Percentiles rank a stretch among this genome's conserved stretches.
phyloP scores from a whole-genome alignment of 257 asterid species.

The Asclepias syriaca region DNA sequence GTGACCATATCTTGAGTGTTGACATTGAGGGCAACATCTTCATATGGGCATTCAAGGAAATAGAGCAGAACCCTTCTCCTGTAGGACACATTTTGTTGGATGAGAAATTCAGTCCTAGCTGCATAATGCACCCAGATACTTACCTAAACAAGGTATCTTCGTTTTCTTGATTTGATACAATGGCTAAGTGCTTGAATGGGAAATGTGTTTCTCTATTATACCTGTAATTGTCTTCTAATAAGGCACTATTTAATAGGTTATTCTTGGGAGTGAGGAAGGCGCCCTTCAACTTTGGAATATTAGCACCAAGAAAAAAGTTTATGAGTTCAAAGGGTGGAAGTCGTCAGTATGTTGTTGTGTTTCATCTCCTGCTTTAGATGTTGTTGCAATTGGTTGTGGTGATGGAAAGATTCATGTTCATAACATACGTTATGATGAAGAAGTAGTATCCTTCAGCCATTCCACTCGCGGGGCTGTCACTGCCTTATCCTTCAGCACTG shows the following conservation, averaged over 20 bases:
- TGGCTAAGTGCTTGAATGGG: background rate
- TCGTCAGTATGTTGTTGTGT: slow-evolving; percentile 72
- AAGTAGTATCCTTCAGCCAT: slow-evolving; percentile 64
- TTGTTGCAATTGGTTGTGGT: slow-evolving; percentile 78
- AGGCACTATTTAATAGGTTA: slow-evolving; percentile 42
- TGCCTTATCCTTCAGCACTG: slow-evolving; percentile 83
- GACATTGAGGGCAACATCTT: slow-evolving; percentile 71
- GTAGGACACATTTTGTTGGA: slow-evolving; percentile 61
- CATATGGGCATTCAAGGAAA: slow-evolving; percentile 84
- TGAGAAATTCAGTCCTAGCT: slow-evolving; percentile 66
- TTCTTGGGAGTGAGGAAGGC: slow-evolving; percentile 83
- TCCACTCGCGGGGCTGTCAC: slow-evolving; percentile 81
- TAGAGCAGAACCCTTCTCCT: slow-evolving; percentile 48
- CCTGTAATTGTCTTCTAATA: slow-evolving; percentile 16
- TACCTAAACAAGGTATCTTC: slow-evolving; percentile 76
- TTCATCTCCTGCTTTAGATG: slow-evolving; percentile 89
- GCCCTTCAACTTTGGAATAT: slow-evolving; percentile 82
- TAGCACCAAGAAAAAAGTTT: slow-evolving; percentile 73
- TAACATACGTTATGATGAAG: slow-evolving; percentile 74
- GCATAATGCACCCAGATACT: slow-evolving; percentile 96
- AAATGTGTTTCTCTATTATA: slow-evolving; percentile 4
- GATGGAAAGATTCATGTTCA: slow-evolving; percentile 89
- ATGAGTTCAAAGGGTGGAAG: slow-evolving; percentile 76
- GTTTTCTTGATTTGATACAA: background rate
- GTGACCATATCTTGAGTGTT: slow-evolving; percentile 64